Percentiles rank a stretch among this genome's conserved stretches.
phyloP scores from a whole-genome alignment of 2,329 filamentous ascomycete genomes.

The Achaetomium macrosporum region DNA sequence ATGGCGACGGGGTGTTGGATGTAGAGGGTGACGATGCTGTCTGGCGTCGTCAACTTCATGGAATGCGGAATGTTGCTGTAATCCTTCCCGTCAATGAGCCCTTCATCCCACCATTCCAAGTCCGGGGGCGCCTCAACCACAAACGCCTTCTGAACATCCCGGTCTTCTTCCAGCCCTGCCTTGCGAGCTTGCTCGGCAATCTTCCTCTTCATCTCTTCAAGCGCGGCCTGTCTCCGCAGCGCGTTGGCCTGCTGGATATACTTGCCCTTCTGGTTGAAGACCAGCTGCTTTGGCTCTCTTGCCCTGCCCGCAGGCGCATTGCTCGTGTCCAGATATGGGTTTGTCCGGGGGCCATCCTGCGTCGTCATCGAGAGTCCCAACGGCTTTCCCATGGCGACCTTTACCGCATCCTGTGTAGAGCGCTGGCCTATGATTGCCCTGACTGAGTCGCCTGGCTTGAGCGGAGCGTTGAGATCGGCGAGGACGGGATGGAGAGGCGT shows the following conservation, averaged over 20 bases:
- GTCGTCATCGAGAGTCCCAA: slow-evolving; percentile 22
- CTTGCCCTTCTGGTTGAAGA: slow-evolving; percentile 95
- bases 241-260: slow-evolving; percentile 94
- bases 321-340: slow-evolving; percentile 77
- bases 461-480: slow-evolving; percentile 42
- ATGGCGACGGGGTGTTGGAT: slow-evolving; percentile 90
- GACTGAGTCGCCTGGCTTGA: slow-evolving; percentile 17
- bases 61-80: slow-evolving; percentile 64
- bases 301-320: slow-evolving; percentile 51
- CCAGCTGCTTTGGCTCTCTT: slow-evolving; percentile 66
- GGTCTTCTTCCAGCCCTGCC: slow-evolving; percentile 88
- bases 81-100: slow-evolving; percentile 65
- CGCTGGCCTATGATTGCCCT: slow-evolving; percentile 9
- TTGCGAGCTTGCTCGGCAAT: slow-evolving; percentile 84
- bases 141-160: slow-evolving; percentile 85
- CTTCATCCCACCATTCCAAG: slow-evolving; percentile 98
- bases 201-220: slow-evolving; percentile 91
- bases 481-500: slow-evolving; percentile 74
- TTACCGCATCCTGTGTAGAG: slow-evolving; percentile 22
- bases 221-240: slow-evolving; percentile 74
- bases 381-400: slow-evolving; percentile 31
- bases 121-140: slow-evolving; percentile 76
- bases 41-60: slow-evolving; percentile 69
- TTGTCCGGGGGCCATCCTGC: slow-evolving; percentile 39
- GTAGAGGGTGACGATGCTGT: slow-evolving; percentile 83